Evolutionary conservation across 2,329 filamentous ascomycete species (phyloP).

Genomic region (Talaromyces sp.): DNA sequence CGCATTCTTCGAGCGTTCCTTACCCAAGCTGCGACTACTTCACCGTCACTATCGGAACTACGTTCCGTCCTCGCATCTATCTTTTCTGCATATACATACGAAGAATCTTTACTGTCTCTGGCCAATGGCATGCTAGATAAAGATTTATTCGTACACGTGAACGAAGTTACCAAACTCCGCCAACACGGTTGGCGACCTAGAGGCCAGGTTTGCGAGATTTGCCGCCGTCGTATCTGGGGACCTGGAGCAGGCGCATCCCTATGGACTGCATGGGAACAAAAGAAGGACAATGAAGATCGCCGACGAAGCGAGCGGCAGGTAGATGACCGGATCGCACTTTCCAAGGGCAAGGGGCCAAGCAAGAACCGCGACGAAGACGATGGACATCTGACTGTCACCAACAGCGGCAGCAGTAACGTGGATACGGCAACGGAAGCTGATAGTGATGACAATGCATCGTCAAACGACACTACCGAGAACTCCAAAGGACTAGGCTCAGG

Average conservation of each 20-base stretch:
- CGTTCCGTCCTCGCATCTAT: conserved; percentile 82
- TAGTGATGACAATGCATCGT: not conserved
- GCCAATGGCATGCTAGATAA: conserved; percentile 84
- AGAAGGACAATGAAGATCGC: conserved; percentile 36
- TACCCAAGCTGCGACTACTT: conserved; percentile 72
- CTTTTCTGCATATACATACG: conserved; percentile 92
- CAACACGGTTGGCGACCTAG: conserved; percentile 86
- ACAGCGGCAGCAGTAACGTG: conserved; percentile 10
- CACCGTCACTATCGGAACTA: conserved; percentile 82
- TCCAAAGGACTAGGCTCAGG: conserved; percentile 16
- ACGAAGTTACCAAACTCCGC: conserved; percentile 68
- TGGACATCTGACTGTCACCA: conserved; percentile 14
- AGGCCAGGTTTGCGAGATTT: conserved; percentile 83
- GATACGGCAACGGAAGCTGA: not conserved
- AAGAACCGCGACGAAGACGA: conserved; percentile 17
- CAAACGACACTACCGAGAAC: not conserved
- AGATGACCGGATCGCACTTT: conserved; percentile 27
- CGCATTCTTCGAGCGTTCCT: conserved; percentile 87
- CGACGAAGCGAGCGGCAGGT: conserved; percentile 29
- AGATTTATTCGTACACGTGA: conserved; percentile 81
- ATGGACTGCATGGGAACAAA: conserved; percentile 77
- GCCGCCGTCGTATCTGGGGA: conserved; percentile 80
- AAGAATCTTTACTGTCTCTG: conserved; percentile 80
- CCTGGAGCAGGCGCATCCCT: conserved; percentile 74
- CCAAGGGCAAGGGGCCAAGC: conserved; percentile 40